Evolutionary conservation across 2,329 filamentous ascomycete genomes (phyloP).

Genomic region (Hypomyces rosellus): DNA sequence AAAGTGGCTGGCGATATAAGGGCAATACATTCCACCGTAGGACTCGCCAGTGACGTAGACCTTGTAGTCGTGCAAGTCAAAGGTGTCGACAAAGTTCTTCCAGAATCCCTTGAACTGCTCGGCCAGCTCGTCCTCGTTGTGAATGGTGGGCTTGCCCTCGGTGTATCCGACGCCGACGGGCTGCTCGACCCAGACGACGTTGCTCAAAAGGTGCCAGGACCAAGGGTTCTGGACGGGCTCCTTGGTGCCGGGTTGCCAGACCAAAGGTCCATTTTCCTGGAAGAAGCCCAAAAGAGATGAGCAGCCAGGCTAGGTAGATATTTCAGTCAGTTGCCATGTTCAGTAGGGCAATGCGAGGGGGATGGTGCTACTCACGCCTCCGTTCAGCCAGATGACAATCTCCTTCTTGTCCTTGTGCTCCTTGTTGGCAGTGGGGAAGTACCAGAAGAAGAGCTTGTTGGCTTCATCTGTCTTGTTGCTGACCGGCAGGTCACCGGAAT

Average conservation of each 20-base stretch:
- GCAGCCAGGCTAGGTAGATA: constrained; percentile 39
- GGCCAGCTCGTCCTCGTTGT: constrained; percentile 60
- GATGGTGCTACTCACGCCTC: constrained; percentile 31
- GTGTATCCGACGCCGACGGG: constrained; percentile 63
- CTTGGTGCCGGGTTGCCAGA: constrained; percentile 64
- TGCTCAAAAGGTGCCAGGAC: constrained; percentile 48
- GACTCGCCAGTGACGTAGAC: constrained; percentile 68
- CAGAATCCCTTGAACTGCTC: constrained; percentile 72
- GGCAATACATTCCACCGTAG: constrained; percentile 62
- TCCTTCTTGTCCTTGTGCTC: constrained; percentile 44
- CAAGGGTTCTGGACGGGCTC: constrained; percentile 60
- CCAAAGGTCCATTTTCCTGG: constrained; percentile 70
- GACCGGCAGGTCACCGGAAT: constrained; percentile 57
- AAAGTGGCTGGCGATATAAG: constrained; percentile 69
- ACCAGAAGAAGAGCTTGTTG: constrained; percentile 58
- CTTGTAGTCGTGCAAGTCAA: constrained; percentile 59
- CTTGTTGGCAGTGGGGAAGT: constrained; percentile 51
- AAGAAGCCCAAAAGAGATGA: constrained; percentile 62
- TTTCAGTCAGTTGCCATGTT: neutral
- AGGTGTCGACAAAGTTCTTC: constrained; percentile 69
- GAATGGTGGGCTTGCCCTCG: constrained; percentile 57
- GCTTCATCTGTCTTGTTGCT: constrained; percentile 32
- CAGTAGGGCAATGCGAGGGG: neutral
- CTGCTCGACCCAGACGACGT: constrained; percentile 67
- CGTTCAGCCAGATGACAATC: constrained; percentile 57